Evolutionary conservation across 1,139 yeast genomes (phyloP), one percentile per base, ranked within the genome.

Genomic region (Oligophagozyma castellii): DNA sequence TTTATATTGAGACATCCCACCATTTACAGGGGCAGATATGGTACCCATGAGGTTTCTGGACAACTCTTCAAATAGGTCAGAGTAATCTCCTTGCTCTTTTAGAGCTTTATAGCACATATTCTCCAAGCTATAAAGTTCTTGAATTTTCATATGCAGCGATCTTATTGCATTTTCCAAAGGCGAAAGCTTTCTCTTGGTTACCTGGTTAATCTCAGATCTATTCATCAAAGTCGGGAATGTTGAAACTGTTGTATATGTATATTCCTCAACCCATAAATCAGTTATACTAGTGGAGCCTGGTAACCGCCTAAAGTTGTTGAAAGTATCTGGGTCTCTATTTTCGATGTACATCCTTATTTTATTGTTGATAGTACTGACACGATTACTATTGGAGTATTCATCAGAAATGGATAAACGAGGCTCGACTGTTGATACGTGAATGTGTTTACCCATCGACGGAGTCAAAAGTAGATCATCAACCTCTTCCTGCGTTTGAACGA

Each of bases 201-300:
- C 59, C 5, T 46, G 38, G 41, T 66, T 68, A 42, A 83, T 71
- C 45, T 79, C 93, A 42, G 84, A 71, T 53, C 93, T 67, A 51
- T 81, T 79, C 76, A 81, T 78, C 53, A 83, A 67, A 0, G 93
- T 78, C 19, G 95, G 95, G 73, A 83, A 83, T 5, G 83, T 67
- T 36, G 78, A 67, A 34, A 55, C 62, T 0, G 94, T 78, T 42
- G 74, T 83, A 53, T 72, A 83, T 1, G 80, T 74, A 5, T 81
- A 70, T 56, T 81, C 93, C 48, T 81, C 93, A 16, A 89, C 83
- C 93, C 94, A 81, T 43, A 83, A 58, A 48, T 81, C 84, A 37
- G 70, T 65, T 5, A 79, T 77, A 6, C 80, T 68, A 0, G 73
- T 69, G 3, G 81, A 68, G 3, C 92, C 89, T 1, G 92, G 84